phyloP scores from a whole-genome alignment of 768 basidiomycete genomes.

The Cyclocybe aegerita region DNA sequence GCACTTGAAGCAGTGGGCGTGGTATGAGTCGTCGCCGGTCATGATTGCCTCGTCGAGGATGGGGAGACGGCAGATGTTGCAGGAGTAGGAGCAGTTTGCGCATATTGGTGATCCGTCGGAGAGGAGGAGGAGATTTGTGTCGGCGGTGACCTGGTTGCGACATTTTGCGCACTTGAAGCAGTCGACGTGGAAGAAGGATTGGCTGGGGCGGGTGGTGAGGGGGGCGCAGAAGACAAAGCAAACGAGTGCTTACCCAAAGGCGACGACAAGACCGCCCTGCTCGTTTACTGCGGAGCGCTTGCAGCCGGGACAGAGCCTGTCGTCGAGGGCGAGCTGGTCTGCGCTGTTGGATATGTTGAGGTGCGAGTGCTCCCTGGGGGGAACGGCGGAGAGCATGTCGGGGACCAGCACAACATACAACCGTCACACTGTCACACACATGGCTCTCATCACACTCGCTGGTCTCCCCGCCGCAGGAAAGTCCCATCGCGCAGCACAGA shows the following conservation, averaged over 20 bases:
- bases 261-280: slow-evolving; percentile 86
- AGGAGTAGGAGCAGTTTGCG: slow-evolving; percentile 90
- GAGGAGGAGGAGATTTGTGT: slow-evolving; percentile 94
- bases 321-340: slow-evolving; percentile 37
- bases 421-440: slow-evolving; percentile 31
- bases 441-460: slow-evolving; percentile 91
- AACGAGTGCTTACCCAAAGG: slow-evolving; percentile 79
- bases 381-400: slow-evolving; percentile 27
- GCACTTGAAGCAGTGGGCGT: slow-evolving; percentile 98
- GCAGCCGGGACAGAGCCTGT: slow-evolving; percentile 80
- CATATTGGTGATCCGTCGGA: slow-evolving; percentile 98
- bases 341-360: slow-evolving; percentile 23
- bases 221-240: slow-evolving; percentile 1
- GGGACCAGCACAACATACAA: slow-evolving; percentile 7
- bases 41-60: slow-evolving; percentile 99
- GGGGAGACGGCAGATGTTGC: slow-evolving; percentile 90
- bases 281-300: slow-evolving; percentile 79
- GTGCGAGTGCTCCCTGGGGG: slow-evolving; percentile 36
- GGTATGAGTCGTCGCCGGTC: slow-evolving; percentile 98
- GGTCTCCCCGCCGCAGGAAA: slow-evolving; percentile 92
- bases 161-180: slow-evolving; percentile 99
- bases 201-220: slow-evolving; percentile 40
- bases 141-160: slow-evolving; percentile 86
- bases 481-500: slow-evolving; percentile 64
- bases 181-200: slow-evolving; percentile 92